phyloP scores from a whole-genome alignment of 495 filamentous ascomycete genomes.

The Barbatosphaeria neglecta region DNA sequence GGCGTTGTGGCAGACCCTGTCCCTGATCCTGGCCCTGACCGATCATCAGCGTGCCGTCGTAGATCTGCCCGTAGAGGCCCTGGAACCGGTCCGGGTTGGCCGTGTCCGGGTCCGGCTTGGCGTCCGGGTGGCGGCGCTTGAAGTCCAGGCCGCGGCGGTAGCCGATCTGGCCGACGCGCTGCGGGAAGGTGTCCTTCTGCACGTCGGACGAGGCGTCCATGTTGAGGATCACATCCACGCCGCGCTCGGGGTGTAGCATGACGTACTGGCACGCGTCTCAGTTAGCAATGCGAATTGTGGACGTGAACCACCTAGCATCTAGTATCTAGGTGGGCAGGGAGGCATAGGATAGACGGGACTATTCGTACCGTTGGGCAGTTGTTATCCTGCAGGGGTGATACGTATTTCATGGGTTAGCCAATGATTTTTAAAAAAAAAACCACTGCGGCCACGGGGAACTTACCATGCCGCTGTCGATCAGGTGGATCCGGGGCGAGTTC shows the following conservation, averaged over 20 bases:
- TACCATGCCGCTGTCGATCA: slow-evolving; percentile 18
- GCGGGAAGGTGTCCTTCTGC: slow-evolving; percentile 17
- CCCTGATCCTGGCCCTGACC: no score
- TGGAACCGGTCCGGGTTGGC: slow-evolving; percentile 13
- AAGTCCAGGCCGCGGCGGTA: slow-evolving; percentile 14
- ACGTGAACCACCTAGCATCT: no score
- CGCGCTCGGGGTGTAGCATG: slow-evolving; percentile 12
- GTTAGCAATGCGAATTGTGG: no score
- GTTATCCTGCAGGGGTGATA: background rate
- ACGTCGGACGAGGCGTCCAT: slow-evolving; percentile 20
- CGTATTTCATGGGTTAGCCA: slow-evolving; percentile 1
- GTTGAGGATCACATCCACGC: slow-evolving; percentile 18
- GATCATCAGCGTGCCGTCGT: slow-evolving; percentile 11
- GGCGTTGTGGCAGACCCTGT: slow-evolving; percentile 3
- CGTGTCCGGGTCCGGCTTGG: slow-evolving; percentile 9
- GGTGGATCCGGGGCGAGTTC: slow-evolving; percentile 16
- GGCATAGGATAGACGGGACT: no score
- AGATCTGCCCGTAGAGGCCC: slow-evolving; percentile 17
- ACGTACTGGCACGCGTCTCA: slow-evolving; percentile 6
- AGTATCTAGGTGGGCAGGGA: no score
- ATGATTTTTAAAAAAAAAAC: background rate
- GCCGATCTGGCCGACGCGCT: slow-evolving; percentile 16
- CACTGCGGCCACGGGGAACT: slow-evolving; percentile 3
- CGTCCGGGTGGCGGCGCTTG: slow-evolving; percentile 7
- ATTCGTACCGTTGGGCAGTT: slow-evolving; percentile 5